Conservation (phyloP, 176 grass and related monocot genomes). For the Raddia distichophylla region DNA sequence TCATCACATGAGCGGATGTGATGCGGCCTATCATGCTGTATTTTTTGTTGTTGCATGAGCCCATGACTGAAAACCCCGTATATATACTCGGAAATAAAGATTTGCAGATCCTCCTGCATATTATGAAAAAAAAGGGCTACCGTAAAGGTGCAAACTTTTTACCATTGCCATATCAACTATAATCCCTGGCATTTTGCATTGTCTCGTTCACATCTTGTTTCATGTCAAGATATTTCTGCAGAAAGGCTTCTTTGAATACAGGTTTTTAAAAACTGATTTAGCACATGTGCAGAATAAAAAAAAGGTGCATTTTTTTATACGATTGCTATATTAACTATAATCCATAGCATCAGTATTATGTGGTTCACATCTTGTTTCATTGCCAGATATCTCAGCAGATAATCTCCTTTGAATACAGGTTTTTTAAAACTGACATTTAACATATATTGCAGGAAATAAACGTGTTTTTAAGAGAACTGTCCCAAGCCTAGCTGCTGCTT, state of each 20-base stretch:
- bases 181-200: not conserved
- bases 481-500: conserved; percentile 65
- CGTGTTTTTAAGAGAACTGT: conserved; percentile 72
- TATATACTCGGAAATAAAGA: conserved; percentile 5
- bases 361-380: conserved; percentile 37
- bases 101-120: not conserved
- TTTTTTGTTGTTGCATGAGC: not conserved
- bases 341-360: not conserved
- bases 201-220: conserved; percentile 31
- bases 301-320: conserved; percentile 13
- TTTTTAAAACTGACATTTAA: conserved; percentile 11
- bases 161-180: not conserved
- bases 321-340: conserved; percentile 2
- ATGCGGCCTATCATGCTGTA: not conserved
- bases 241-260: conserved; percentile 1
- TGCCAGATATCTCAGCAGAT: not conserved
- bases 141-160: conserved; percentile 11
- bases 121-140: conserved; percentile 2
- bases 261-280: conserved; percentile 1
- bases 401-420: not conserved
- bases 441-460: conserved; percentile 66
- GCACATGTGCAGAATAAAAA: conserved; percentile 56
- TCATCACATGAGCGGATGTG: conserved; percentile 11
- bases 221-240: not conserved
- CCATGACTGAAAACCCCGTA: not conserved